Evolutionary conservation across 768 basidiomycete species (phyloP).

Genomic region (Mycena crocata): DNA sequence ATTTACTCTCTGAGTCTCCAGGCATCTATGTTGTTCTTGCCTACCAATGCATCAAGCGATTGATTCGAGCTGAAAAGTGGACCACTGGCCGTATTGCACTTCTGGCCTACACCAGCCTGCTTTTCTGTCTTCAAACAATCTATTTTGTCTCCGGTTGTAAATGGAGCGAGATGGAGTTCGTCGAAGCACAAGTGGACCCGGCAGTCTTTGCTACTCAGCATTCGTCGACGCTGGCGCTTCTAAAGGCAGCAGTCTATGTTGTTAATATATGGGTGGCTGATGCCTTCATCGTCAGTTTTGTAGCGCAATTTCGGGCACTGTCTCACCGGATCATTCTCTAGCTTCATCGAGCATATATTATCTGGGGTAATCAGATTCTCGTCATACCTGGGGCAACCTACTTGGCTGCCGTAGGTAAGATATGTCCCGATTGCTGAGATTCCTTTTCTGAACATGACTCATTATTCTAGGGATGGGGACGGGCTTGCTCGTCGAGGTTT

Average conservation of each 20-base stretch:
- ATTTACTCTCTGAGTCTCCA: background rate
- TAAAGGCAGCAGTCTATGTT: background rate
- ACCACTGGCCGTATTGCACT: background rate
- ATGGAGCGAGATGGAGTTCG: conserved; percentile 6
- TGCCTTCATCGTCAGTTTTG: background rate
- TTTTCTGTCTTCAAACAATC: background rate
- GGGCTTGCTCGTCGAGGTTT: background rate
- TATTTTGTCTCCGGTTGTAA: conserved; percentile 6
- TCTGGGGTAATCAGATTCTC: background rate
- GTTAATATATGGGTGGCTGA: conserved; percentile 7
- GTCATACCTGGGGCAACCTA: background rate
- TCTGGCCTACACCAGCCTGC: background rate
- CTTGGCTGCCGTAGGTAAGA: background rate
- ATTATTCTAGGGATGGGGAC: background rate
- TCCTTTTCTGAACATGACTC: background rate
- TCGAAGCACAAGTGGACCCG: background rate
- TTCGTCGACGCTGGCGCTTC: background rate
- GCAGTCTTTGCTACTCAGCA: conserved; percentile 1
- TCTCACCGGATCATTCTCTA: background rate
- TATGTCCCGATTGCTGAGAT: too few relatives aligned
- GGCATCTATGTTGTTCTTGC: background rate
- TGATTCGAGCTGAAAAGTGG: background rate
- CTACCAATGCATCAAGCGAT: conserved; percentile 1
- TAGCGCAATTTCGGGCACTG: background rate
- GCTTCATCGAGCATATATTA: conserved; percentile 4